A percentile compares a stretch with the other conserved stretches of the same genome.
phyloP scores from a whole-genome alignment of 352 stramenopile species.

The Globisporangium canariense region DNA sequence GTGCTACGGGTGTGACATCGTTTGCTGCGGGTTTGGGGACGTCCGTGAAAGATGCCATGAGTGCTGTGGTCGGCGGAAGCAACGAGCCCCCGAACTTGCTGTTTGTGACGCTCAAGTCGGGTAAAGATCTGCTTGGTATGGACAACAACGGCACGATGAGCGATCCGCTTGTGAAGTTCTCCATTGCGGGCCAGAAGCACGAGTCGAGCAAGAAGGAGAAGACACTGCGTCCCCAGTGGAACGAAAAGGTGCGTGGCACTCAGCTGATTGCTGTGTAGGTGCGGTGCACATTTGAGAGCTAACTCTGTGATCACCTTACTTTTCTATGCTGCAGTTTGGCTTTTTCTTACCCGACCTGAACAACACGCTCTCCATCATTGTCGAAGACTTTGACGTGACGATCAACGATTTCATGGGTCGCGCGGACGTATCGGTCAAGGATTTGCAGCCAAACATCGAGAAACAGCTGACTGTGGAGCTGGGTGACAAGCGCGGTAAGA shows the following conservation, averaged over 20 bases:
- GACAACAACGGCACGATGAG: slow-evolving; percentile 78
- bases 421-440: slow-evolving; percentile 47
- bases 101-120: slow-evolving; percentile 67
- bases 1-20: slow-evolving; percentile 1
- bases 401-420: slow-evolving; percentile 84
- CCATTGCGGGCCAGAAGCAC: slow-evolving; percentile 76
- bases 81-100: slow-evolving; percentile 57
- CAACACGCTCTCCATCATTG: slow-evolving; percentile 43
- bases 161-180: slow-evolving; percentile 86
- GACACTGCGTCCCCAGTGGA: slow-evolving; percentile 70
- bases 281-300: not conserved
- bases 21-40: slow-evolving; percentile 8
- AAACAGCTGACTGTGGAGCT: slow-evolving; percentile 58
- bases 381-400: slow-evolving; percentile 74
- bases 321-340: slow-evolving; percentile 33
- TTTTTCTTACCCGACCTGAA: slow-evolving; percentile 65
- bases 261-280: not conserved
- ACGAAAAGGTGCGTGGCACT: slow-evolving; percentile 44
- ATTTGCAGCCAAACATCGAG: slow-evolving; percentile 51
- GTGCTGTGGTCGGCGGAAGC: slow-evolving; percentile 4
- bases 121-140: slow-evolving; percentile 82
- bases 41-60: slow-evolving; percentile 18
- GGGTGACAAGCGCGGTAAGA: slow-evolving; percentile 55
- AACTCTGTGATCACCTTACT: not conserved
- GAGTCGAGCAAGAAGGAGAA: slow-evolving; percentile 72